Evolutionary conservation across 2,329 filamentous ascomycete species (phyloP).

Genomic region (Pseudocercospora vitis): DNA sequence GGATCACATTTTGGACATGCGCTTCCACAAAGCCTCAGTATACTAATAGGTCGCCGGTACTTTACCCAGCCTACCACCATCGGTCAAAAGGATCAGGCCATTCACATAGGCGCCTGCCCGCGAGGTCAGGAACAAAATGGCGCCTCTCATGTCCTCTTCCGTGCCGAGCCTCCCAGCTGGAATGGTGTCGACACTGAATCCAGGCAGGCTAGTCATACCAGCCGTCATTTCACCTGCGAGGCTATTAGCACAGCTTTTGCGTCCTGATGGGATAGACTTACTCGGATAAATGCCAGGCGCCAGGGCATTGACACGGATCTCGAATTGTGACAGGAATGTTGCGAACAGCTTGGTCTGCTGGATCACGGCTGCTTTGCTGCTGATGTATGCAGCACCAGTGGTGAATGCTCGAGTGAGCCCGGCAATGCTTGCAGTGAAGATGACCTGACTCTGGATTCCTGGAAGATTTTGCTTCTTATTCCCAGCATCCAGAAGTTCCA

Average conservation of each 20-base stretch:
- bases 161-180: conserved; percentile 53
- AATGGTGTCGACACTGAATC: conserved; percentile 16
- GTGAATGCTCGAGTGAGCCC: conserved; percentile 39
- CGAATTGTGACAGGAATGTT: conserved; percentile 44
- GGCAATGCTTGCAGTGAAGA: conserved; percentile 46
- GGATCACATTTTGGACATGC: no score
- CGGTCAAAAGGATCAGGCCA: conserved; percentile 62
- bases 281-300: conserved; percentile 40
- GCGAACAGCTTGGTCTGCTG: conserved; percentile 48
- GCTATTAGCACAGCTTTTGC: not conserved
- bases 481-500: conserved; percentile 47
- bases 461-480: conserved; percentile 44
- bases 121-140: conserved; percentile 65
- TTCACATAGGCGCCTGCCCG: conserved; percentile 66
- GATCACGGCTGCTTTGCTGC: conserved; percentile 46
- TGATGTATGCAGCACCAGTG: conserved; percentile 39
- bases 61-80: conserved; percentile 60
- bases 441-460: conserved; percentile 46
- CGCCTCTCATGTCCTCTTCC: conserved; percentile 53
- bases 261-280: not conserved
- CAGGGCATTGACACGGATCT: conserved; percentile 49
- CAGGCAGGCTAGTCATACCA: conserved; percentile 9
- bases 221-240: conserved; percentile 17
- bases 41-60: conserved; percentile 9
- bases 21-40: no score